Evolutionary conservation across 208 protist genomes (phyloP).

Genomic region (Naegleria gruberi): DNA sequence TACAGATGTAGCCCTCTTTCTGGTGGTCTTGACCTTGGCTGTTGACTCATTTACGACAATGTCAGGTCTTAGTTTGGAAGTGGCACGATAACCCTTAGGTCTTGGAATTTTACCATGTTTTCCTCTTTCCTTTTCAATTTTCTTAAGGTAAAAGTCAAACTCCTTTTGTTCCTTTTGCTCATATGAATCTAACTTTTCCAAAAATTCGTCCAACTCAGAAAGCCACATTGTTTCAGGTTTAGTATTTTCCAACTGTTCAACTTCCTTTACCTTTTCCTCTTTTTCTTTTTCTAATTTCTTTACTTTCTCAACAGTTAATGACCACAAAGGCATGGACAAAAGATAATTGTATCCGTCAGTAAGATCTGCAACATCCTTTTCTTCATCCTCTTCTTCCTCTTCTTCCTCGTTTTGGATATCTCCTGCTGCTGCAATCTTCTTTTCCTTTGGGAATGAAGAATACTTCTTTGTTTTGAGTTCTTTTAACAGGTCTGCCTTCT

Average conservation of each 20-base stretch:
- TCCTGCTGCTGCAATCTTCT: slow-evolving; percentile 6
- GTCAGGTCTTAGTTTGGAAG: too few relatives aligned
- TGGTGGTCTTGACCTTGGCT: not conserved
- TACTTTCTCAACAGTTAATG: slow-evolving; percentile 91
- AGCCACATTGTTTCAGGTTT: slow-evolving; percentile 71
- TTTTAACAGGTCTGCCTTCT: slow-evolving; percentile 81
- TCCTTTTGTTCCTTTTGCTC: not conserved
- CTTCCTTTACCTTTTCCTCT: slow-evolving; percentile 58
- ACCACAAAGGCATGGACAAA: slow-evolving; percentile 94
- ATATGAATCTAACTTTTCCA: not conserved
- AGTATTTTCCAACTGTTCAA: slow-evolving; percentile 58
- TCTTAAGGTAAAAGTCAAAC: not conserved
- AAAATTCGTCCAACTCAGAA: slow-evolving; percentile 61
- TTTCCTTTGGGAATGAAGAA: slow-evolving; percentile 49
- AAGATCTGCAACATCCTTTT: not conserved
- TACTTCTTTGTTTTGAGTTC: slow-evolving; percentile 78
- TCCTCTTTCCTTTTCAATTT: not conserved
- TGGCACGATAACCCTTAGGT: not conserved
- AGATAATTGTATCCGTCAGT: slow-evolving; percentile 93
- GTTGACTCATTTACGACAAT: too few relatives aligned
- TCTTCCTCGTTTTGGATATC: slow-evolving; percentile 31
- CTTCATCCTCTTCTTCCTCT: slow-evolving; percentile 44
- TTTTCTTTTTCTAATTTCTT: slow-evolving; percentile 73
- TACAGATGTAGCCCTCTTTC: not conserved
- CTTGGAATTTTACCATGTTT: not conserved